Evolutionary conservation across 805 yeast species (phyloP), one percentile per base, ranked within the genome.

Genomic region (Candida dajiaensis): DNA sequence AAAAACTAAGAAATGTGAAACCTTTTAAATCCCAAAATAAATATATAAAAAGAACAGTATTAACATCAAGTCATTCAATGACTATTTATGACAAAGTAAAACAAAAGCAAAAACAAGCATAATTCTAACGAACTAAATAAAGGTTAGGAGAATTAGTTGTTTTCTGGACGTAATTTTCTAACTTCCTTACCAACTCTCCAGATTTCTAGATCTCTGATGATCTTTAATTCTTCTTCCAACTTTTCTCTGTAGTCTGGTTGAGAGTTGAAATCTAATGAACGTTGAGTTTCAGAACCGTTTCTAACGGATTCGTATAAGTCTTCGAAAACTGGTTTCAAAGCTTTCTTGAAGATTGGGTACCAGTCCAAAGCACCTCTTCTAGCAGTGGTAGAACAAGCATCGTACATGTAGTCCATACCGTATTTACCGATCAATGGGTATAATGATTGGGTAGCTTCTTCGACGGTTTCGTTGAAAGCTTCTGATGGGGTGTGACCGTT

Each of bases 401-500:
- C 98, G 83, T 94, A 94, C 99, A 94, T 94, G 92, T 94, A 94
- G 77, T 94, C 99, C 99, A 94, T 94, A 78, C 99, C 99, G 82
- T 94, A 87, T 76, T 89, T 89, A 77, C 99, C 99, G 63, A 94
- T 73, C 80, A 94, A 84, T 75, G 99, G 99, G 87, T 94, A 94
- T 66, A 94, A 81, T 48, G 98, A 94, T 80, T 94, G 99, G 57
- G 99, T 94, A 59, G 99, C 99, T 80, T 94, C 99, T 81, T 94
- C 99, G 61, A 94, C 99, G 62, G 99, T 94, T 81, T 94, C 99
- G 77, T 94, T 94, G 90, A 94, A 94, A 64, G 99, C 98, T 81
- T 94, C 99, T 52, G 97, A 89, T 78, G 99, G 99, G 58, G 97
- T 80, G 84, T 94, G 99, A 59, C 99, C 99, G 71, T 95, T 89